phyloP scores from a whole-genome alignment of 495 filamentous ascomycete species.

The Gamarada debralockiae region DNA sequence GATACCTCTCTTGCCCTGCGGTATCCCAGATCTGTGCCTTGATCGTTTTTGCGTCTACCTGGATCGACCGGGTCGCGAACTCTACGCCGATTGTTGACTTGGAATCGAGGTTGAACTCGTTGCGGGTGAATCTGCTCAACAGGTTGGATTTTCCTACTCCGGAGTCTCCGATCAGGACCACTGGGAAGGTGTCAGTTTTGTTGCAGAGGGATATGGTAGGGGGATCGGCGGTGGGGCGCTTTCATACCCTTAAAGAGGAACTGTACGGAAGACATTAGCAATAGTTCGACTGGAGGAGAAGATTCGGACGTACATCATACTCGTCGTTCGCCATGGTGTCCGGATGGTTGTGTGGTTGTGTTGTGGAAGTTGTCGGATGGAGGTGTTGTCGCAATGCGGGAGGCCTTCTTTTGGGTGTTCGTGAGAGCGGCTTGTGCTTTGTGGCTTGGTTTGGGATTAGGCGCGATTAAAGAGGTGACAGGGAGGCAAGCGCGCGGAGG shows the following conservation, averaged over 20 bases:
- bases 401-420: slow-evolving; percentile 16
- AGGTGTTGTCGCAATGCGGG: slow-evolving; percentile 25
- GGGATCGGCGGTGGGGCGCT: slow-evolving; percentile 23
- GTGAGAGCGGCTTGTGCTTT: too few relatives aligned
- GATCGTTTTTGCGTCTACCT: slow-evolving; percentile 99
- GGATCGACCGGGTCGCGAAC: slow-evolving; percentile 97
- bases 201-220: slow-evolving; percentile 5
- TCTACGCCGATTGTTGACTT: slow-evolving; percentile 99
- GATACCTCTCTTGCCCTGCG: slow-evolving; percentile 97
- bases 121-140: slow-evolving; percentile 97
- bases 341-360: slow-evolving; percentile 12
- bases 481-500: too few relatives aligned
- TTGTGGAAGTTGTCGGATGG: slow-evolving; percentile 14
- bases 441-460: background rate
- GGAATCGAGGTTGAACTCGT: slow-evolving; percentile 99
- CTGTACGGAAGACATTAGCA: slow-evolving; percentile 43
- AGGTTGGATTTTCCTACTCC: slow-evolving; percentile 99
- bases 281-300: background rate
- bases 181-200: slow-evolving; percentile 41
- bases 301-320: slow-evolving; percentile 86
- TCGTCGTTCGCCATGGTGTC: slow-evolving; percentile 96
- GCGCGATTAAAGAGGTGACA: background rate
- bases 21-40: slow-evolving; percentile 99
- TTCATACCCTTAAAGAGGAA: slow-evolving; percentile 97
- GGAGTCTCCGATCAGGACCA: slow-evolving; percentile 97